Evolutionary conservation across 2,329 filamentous ascomycete genomes (phyloP).

Genomic region (Colletotrichum eremochloae): DNA sequence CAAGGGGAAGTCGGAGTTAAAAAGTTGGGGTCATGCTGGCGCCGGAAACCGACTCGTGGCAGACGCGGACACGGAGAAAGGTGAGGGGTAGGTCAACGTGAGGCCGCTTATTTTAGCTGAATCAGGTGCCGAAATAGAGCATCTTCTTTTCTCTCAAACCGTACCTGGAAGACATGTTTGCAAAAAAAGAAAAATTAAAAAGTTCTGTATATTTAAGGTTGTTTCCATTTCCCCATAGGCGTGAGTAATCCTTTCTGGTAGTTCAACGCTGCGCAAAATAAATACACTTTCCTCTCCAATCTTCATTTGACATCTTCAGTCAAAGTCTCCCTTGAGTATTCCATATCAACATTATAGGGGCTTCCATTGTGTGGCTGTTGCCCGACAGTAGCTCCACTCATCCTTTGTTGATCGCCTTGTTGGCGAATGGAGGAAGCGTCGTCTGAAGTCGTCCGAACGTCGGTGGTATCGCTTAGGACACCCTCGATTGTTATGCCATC

Average conservation of each 20-base stretch:
- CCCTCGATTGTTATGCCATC: slow-evolving; percentile 37
- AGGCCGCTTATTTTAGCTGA: neutral
- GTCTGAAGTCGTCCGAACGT: neutral
- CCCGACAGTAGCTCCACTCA: neutral
- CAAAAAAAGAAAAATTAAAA: too few relatives aligned
- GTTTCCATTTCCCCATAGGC: neutral
- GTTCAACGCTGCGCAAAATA: neutral
- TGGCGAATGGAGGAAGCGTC: neutral
- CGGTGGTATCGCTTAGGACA: neutral
- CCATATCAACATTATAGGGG: slow-evolving; percentile 21
- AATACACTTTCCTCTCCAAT: too few relatives aligned
- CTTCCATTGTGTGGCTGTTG: slow-evolving; percentile 21
- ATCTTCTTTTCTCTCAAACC: neutral
- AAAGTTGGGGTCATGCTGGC: slow-evolving; percentile 5
- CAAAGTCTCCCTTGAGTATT: slow-evolving; percentile 7
- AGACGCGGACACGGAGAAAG: neutral
- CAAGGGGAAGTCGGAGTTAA: slow-evolving; percentile 7
- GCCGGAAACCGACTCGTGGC: neutral
- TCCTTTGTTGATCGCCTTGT: neutral
- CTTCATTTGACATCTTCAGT: neutral
- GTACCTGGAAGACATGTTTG: neutral
- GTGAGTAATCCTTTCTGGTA: neutral
- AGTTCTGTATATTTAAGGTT: too few relatives aligned
- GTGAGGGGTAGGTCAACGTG: neutral
- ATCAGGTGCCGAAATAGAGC: neutral